A percentile compares a stretch with the other conserved stretches of the same genome.
phyloP scores from a whole-genome alignment of 2,329 filamentous ascomycete genomes.

The Aciculosporium take region DNA sequence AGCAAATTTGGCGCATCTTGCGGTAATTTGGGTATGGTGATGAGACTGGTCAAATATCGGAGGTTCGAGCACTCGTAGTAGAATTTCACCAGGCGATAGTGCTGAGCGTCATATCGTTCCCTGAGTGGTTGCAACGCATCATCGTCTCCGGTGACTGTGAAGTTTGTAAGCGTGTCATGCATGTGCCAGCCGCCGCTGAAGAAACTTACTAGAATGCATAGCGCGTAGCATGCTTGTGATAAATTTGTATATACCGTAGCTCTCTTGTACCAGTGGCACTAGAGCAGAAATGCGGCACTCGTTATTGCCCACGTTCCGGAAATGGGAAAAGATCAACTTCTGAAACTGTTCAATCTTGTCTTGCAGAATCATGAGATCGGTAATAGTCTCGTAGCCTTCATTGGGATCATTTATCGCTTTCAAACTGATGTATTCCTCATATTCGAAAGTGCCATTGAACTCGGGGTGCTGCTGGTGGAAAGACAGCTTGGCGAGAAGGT shows the following conservation, averaged over 20 bases:
- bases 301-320: constrained; percentile 81
- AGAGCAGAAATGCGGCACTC: constrained; percentile 92
- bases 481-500: constrained; percentile 82
- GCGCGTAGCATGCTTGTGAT: constrained; percentile 98
- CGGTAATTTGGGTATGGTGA: constrained; percentile 89
- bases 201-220: constrained; percentile 75
- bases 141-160: constrained; percentile 70
- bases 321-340: constrained; percentile 95
- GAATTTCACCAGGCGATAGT: constrained; percentile 91
- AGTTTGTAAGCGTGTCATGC: constrained; percentile 9
- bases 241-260: constrained; percentile 98
- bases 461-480: constrained; percentile 95
- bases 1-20: constrained; percentile 86
- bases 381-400: constrained; percentile 93
- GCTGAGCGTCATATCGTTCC: constrained; percentile 82
- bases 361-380: constrained; percentile 88
- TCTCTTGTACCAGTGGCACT: constrained; percentile 89
- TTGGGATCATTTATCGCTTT: constrained; percentile 98
- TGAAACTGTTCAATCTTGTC: constrained; percentile 98
- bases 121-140: constrained; percentile 83
- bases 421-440: constrained; percentile 95
- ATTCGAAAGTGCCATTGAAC: constrained; percentile 98
- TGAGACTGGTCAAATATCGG: constrained; percentile 87
- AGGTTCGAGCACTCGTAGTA: constrained; percentile 99
- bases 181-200: neutral